Evolutionary conservation across 495 filamentous ascomycete species (phyloP), one percentile per base, ranked within the genome.

Genomic region (Friedmanniomyces simplex): DNA sequence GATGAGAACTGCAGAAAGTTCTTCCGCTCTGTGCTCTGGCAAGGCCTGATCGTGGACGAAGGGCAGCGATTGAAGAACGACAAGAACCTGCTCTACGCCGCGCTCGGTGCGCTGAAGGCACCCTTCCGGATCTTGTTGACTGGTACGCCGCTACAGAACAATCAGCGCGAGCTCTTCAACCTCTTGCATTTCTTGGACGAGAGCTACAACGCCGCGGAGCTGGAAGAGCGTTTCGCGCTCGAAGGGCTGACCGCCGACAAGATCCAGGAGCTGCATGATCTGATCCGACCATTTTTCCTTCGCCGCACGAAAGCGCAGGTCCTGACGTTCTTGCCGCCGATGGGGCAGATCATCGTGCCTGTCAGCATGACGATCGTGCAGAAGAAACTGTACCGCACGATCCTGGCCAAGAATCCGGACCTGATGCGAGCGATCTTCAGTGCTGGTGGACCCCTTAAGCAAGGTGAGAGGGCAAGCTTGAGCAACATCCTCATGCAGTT

Each of bases 31-130:
- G 79, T 91, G 20, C 82, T 81, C 21, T 99, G 94, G 94, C 83
- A 83, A 49, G 91, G 87, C 5, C 72, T 99, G 30, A 79, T 99
- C 39, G 89, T 97, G 12, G 94, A 99, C 64, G 94, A 99, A 73
- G 94, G 93, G 13, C 94, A 99, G 65, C 83, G 94, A 4, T 74
- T 99, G 48, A 99, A 99, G 70, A 97, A 93, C 59, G 91, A 96
- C 63, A 82, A 85, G 64, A 90, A 84, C 42, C 73, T 81, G 11
- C 82, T 96, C 3, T 96, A 96, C 68, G 75, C 74, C 48, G 79
- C 85, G 3, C 76, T 99, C 13, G 78, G 72, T 22, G 72, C 76
- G 8, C 77, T 95, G 62, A 87, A 83, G 21, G 81, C 87, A 36
- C 82, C 82, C 0, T 95, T 88, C 66, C 86, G 88, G 55, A 74